Conservation (phyloP, 2,329 filamentous ascomycete genomes). For the Escovopsis sp. region DNA sequence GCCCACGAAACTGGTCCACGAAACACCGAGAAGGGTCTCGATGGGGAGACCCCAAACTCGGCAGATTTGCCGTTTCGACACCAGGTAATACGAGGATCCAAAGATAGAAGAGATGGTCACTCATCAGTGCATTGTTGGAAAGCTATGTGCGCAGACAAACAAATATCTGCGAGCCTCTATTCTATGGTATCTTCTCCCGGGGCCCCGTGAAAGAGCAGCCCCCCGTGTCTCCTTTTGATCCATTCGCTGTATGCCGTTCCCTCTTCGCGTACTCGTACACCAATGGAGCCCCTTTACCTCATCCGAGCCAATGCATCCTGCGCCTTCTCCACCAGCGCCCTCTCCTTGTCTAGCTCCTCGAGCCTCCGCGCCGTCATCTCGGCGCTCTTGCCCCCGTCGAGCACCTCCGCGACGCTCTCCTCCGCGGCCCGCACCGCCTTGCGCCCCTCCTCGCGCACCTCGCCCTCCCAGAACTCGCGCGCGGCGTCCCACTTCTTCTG, state of each 20-base stretch:
- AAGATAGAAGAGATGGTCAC: too few relatives aligned
- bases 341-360: slow-evolving; percentile 24
- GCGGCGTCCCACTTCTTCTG: slow-evolving; percentile 50
- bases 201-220: too few relatives aligned
- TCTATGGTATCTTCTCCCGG: too few relatives aligned
- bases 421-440: slow-evolving; percentile 46
- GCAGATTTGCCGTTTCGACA: too few relatives aligned
- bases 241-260: background rate
- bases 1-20: too few relatives aligned
- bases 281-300: slow-evolving; percentile 19
- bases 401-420: slow-evolving; percentile 31
- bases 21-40: too few relatives aligned
- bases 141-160: too few relatives aligned
- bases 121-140: too few relatives aligned
- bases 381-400: slow-evolving; percentile 20
- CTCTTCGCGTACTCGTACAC: slow-evolving; percentile 10
- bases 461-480: slow-evolving; percentile 46
- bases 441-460: slow-evolving; percentile 51
- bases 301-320: slow-evolving; percentile 32
- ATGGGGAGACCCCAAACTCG: too few relatives aligned
- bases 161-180: too few relatives aligned
- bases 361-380: slow-evolving; percentile 12
- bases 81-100: too few relatives aligned
- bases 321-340: slow-evolving; percentile 32
- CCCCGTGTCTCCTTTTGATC: too few relatives aligned